phyloP scores from a whole-genome alignment of 208 protist species.

The Lotmaria passim region DNA sequence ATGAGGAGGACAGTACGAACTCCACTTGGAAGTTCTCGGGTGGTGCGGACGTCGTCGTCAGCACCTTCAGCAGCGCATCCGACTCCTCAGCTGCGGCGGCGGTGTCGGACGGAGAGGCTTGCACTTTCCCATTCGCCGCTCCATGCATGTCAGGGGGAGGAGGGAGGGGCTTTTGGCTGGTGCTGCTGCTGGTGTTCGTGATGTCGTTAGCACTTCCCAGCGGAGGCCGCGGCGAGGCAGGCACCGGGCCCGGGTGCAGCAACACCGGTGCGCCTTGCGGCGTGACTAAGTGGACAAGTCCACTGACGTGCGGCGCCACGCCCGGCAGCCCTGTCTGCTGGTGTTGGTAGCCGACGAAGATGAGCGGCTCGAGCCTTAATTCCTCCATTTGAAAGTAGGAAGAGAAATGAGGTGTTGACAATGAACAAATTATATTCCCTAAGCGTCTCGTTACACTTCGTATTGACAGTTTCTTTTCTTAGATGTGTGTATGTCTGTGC shows the following conservation, averaged over 20 bases:
- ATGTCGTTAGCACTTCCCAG: not conserved
- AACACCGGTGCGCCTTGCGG: constrained; percentile 11
- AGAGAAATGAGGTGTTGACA: not conserved
- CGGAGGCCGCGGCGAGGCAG: not conserved
- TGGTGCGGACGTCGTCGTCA: constrained; percentile 11
- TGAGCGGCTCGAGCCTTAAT: constrained; percentile 22
- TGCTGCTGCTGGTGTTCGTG: too few relatives aligned
- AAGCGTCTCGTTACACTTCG: too few relatives aligned
- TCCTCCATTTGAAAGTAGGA: constrained; percentile 2
- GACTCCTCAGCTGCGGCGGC: not conserved
- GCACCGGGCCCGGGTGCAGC: constrained; percentile 9
- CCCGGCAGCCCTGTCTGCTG: not conserved
- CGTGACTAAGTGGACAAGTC: constrained; percentile 16
- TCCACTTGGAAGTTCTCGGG: constrained; percentile 29
- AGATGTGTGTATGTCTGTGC: too few relatives aligned
- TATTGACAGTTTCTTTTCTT: too few relatives aligned
- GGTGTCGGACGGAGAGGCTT: not conserved
- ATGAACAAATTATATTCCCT: not conserved
- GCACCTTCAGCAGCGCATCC: constrained; percentile 4
- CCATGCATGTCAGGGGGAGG: not conserved
- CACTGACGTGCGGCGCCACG: not conserved
- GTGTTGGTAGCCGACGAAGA: constrained; percentile 29
- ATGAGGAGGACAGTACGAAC: constrained; percentile 21
- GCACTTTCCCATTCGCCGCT: not conserved
- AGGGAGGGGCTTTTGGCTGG: not conserved